Conservation (phyloP, 2,329 filamentous ascomycete species). For the Colletotrichum echinochloae region DNA sequence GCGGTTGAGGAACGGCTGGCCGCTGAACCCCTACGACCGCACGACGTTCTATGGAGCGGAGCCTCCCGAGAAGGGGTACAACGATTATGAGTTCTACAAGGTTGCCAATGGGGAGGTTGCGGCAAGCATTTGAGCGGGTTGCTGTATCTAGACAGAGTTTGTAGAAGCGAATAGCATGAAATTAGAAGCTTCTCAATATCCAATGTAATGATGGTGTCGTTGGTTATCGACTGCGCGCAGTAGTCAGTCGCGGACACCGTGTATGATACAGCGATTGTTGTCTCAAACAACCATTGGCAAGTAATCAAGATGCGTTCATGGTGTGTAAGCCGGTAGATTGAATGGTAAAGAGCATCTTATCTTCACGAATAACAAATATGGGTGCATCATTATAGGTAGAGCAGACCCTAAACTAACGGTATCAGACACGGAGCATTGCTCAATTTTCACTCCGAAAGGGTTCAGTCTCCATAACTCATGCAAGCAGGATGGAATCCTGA, state of each 20-base stretch:
- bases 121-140: background rate
- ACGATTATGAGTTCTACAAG: conserved; percentile 52
- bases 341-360: background rate
- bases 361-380: background rate
- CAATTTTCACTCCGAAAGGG: too few species aligned
- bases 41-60: conserved; percentile 49
- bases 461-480: background rate
- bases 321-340: background rate
- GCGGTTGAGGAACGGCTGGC: conserved; percentile 43
- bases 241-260: background rate
- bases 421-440: too few species aligned
- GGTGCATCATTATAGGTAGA: background rate
- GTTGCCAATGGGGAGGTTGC: conserved; percentile 30
- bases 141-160: background rate
- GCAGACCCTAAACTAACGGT: background rate
- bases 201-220: background rate
- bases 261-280: background rate
- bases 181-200: background rate
- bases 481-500: too few species aligned
- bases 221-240: background rate
- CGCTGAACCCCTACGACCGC: conserved; percentile 45
- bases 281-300: background rate
- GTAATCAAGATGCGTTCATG: background rate
- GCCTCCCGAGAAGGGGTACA: conserved; percentile 48
- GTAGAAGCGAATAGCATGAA: background rate